These are phyloP conservation scores for Serendipita vermifera DNA, from an alignment of 768 basidiomycete species.

Conservation along the genomic window DNA sequence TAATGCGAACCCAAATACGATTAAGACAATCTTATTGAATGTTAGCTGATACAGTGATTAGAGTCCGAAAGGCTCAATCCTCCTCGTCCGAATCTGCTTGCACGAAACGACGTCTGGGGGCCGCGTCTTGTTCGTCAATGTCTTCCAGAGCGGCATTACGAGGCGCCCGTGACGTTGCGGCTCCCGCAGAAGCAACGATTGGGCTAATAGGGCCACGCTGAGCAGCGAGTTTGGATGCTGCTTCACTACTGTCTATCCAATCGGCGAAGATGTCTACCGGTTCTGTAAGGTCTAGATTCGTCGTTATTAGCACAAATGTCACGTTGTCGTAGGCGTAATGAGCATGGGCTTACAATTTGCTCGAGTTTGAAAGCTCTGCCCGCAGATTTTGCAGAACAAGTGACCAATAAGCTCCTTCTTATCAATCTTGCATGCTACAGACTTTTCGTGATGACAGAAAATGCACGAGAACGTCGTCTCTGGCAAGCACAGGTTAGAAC, in stretches of 20 bases:
- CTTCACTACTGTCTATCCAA: slow-evolving; percentile 41
- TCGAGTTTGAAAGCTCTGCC: slow-evolving; percentile 79
- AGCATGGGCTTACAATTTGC: slow-evolving; percentile 57
- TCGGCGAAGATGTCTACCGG: slow-evolving; percentile 83
- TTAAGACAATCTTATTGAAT: too few species aligned
- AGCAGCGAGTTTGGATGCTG: neutral
- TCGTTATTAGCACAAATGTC: too few species aligned
- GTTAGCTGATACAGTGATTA: too few species aligned
- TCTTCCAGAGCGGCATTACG: neutral
- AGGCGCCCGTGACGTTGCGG: neutral
- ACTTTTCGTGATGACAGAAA: slow-evolving; percentile 83
- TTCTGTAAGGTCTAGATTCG: slow-evolving; percentile 60
- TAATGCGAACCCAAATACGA: too few species aligned
- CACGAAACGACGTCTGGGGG: neutral
- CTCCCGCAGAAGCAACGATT: neutral
- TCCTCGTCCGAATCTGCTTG: slow-evolving; percentile 1
- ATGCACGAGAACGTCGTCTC: slow-evolving; percentile 77
- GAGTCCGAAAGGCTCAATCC: too few species aligned
- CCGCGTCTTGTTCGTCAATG: neutral
- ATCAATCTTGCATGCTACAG: slow-evolving; percentile 73
- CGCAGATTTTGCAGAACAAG: slow-evolving; percentile 71
- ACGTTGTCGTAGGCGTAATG: too few species aligned
- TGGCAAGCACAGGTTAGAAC: slow-evolving; percentile 22
- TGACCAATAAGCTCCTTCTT: slow-evolving; percentile 74
- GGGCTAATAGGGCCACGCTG: neutral